A percentile compares a stretch with the other conserved stretches of the same genome.
phyloP scores from a whole-genome alignment of 2,329 filamentous ascomycete genomes.

The Fusarium temperatum region DNA sequence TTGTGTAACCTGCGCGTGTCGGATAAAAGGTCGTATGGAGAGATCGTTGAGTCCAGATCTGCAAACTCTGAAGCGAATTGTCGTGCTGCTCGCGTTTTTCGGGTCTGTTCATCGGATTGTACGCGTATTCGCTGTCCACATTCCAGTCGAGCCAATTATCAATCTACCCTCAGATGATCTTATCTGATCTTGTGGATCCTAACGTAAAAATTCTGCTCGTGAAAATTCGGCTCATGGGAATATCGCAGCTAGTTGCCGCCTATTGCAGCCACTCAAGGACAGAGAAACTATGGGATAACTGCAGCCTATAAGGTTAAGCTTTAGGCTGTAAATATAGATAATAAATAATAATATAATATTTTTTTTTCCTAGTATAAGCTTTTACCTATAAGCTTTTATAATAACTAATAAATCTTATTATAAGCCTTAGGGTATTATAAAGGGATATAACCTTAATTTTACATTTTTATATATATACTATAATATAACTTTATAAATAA shows the following conservation, averaged over 20 bases:
- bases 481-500: too few species aligned
- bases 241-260: background rate
- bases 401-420: too few species aligned
- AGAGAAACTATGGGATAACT: background rate
- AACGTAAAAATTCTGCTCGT: background rate
- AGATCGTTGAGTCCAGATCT: background rate
- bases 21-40: rapidly evolving
- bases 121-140: background rate
- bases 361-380: too few species aligned
- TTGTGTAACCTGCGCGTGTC: background rate
- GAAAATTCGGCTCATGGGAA: background rate
- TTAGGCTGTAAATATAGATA: too few species aligned
- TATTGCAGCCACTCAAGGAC: background rate
- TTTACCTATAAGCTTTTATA: too few species aligned
- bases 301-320: too few species aligned
- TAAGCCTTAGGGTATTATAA: too few species aligned
- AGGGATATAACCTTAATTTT: too few species aligned
- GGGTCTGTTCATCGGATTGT: background rate
- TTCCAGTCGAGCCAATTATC: background rate
- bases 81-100: too few species aligned
- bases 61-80: background rate
- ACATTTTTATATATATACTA: too few species aligned
- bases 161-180: background rate
- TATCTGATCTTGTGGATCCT: background rate
- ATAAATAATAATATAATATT: too few species aligned